These are phyloP conservation scores for Colletotrichum godetiae DNA, from an alignment of 2,329 filamentous ascomycete species.

Conservation along the genomic window DNA sequence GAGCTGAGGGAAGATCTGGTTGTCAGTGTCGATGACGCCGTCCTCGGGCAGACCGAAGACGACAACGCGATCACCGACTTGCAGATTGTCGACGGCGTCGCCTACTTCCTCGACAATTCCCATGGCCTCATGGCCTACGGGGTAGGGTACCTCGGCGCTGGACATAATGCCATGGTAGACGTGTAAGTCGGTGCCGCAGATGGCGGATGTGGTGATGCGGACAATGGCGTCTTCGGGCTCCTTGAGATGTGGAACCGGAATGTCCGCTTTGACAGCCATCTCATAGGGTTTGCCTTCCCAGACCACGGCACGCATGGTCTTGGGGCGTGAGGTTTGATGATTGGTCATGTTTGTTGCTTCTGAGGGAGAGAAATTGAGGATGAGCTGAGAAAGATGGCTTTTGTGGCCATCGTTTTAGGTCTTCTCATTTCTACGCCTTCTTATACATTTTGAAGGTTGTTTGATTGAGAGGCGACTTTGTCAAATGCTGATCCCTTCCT, in stretches of 20 bases:
- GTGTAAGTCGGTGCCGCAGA: conserved; percentile 51
- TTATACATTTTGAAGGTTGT: background rate
- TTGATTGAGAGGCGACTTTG: background rate
- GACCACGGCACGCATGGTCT: conserved; percentile 24
- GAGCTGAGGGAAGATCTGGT: background rate
- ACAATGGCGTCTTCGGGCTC: conserved; percentile 48
- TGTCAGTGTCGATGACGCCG: conserved; percentile 10
- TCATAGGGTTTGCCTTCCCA: conserved; percentile 41
- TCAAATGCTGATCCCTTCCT: background rate
- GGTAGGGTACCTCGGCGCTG: conserved; percentile 37
- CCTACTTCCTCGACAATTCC: conserved; percentile 51
- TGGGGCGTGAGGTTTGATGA: background rate
- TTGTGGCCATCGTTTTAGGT: no score
- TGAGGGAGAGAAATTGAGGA: background rate
- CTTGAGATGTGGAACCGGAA: conserved; percentile 35
- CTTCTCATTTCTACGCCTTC: background rate
- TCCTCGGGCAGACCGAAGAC: conserved; percentile 42
- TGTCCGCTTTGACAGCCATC: conserved; percentile 34
- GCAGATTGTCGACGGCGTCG: conserved; percentile 45
- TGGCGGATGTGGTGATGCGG: conserved; percentile 45
- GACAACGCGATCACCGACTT: conserved; percentile 52
- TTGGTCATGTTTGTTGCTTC: background rate
- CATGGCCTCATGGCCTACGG: conserved; percentile 54
- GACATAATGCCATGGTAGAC: conserved; percentile 43
- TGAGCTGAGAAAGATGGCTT: background rate